Evolutionary conservation across 495 filamentous ascomycete species (phyloP), one percentile per base, ranked within the genome.

Genomic region (Lindgomyces ingoldianus): DNA sequence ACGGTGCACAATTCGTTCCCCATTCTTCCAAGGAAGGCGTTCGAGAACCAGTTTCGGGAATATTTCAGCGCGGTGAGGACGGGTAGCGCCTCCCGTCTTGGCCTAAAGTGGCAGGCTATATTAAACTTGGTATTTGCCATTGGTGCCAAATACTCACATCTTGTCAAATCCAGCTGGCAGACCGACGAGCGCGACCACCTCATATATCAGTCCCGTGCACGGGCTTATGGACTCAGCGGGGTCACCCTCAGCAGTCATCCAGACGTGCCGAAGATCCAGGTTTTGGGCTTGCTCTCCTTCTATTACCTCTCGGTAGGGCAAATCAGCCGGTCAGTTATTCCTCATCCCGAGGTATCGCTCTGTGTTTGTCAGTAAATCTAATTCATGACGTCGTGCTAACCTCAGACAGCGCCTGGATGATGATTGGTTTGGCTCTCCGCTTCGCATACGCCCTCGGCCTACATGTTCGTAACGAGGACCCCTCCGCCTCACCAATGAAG

Each of bases 61-160:
- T 61, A 55, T 39, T 50, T 56, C 39, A 42, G 22, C 8, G 47
- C 61, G 1, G 21, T 56, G 1, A 9, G 44, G 16, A 8, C 2
- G 16, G 62, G 47, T 24, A 49, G 16, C 9, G 24, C 46, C 26
- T 25, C 56, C 3, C 54, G 27, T 8, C 29, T 59, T 1, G 46
- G 19, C 45, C 29, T 10, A 14, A 76, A 79, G 50, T 85, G 81
- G 80, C 74, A 85, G 33, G 79, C 85, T 3, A 84, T 83, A 44
- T 73, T 87, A n/a, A 87, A 89, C 68, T 69, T 87, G 18, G 80
- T 88, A 9, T 84, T 88, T 70, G 86, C 85, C 1, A 81, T 86
- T 69, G 80, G 78, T 10, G 76, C 83, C 3, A 78, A 79, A 62
- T 81, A 85, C 69, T 74, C 74, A 4, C 75, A 82, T 22, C 71